Base-by-base conservation (phyloP, 352 stramenopile species). In the Aphanomyces stellatus region DNA sequence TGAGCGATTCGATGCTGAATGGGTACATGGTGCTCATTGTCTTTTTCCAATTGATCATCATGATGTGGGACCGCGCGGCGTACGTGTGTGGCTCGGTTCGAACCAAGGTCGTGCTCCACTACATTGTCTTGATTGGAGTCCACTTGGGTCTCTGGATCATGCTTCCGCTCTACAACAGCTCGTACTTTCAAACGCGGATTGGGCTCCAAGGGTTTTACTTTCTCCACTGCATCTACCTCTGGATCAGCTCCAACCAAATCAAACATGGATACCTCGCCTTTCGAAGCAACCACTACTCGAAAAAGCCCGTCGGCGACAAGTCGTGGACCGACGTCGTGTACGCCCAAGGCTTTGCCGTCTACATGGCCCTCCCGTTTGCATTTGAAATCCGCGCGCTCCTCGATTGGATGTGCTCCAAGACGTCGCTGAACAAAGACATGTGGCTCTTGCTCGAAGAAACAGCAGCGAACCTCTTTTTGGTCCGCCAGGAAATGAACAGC, bases 371-470 rank as follows among this genome's bases (percentile, higher is more conserved):
- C 1, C 86, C 86, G 34, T 95, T 95, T 65, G 66, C 92, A n/a
- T 95, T 95, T 62, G 86, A 95, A 46, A 92, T 93, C 83, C 86
- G 86, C 3, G 82, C 82, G 7, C 61, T 95, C 33, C 74, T 95
- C 4, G 86, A 95, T 61, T 95, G 91, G 61, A 76, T 93, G 41
- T 95, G 86, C 72, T 93, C 83, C 0, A 93, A 82, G 53, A 95
- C 86, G 4, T 91, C 85, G 31, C 66, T 95, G 30, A 87, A 78
- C 41, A 91, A 81, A 82, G 66, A 81, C 19, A 85, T 93, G 67
- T 95, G 86, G 86, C 70, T 95, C 3, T 65, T 93, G 25, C 74
- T 95, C 7, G 86, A 95, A 79, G 86, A 93, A 61, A 91, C 79
- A 0, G 86, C 82, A 0, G 83, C 86, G 3, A 83, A 92, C 41